Evolutionary conservation across 352 stramenopile genomes (phyloP), one percentile per base, ranked within the genome.

Genomic region (Pseudoperonospora humuli): DNA sequence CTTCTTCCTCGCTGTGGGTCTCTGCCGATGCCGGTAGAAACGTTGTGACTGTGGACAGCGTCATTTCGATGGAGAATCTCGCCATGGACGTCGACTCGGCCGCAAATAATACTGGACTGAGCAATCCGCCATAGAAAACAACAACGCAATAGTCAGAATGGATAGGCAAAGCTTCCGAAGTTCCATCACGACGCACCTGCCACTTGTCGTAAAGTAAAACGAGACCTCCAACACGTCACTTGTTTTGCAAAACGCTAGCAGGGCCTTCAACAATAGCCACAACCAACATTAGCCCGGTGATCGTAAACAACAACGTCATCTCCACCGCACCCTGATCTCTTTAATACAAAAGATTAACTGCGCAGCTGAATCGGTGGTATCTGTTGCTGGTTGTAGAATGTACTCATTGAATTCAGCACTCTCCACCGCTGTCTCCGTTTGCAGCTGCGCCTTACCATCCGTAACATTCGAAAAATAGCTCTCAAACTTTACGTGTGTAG

Each of bases 331-430:
- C 47, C 70, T 67, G 13, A 91, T 67, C 57, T 93, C 81, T 35
- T 86, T 91, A 33, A 88, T 70, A 34, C 75, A 85, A 35, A 89
- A 93, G 27, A 91, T 83, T 14, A 93, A 55, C 51, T 93, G 74
- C n/a, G 81, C 61, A 0, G 67, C 64, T 7, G 70, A 54, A 15
- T 84, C 68, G n/a, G 73, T 61, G 7, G 49, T 51, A 14, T 60
- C 43, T 0, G 45, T 57, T 5, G 39, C 45, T 5, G 71, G 69
- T 3, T 64, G 51, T 26, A 93, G 51, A 39, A 68, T 52, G 45
- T 86, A 93, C 44, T 81, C 76, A 32, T 57, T 77, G 39, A 93
- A 89, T 46, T 93, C 81, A 24, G 62, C 45, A 41, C 61, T 83
- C 45, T 89, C 78, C 10, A 93, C 78, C 2, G 76, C 68, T 9